phyloP scores from a whole-genome alignment of 2,329 filamentous ascomycete species.

The Bipolaris oryzae region DNA sequence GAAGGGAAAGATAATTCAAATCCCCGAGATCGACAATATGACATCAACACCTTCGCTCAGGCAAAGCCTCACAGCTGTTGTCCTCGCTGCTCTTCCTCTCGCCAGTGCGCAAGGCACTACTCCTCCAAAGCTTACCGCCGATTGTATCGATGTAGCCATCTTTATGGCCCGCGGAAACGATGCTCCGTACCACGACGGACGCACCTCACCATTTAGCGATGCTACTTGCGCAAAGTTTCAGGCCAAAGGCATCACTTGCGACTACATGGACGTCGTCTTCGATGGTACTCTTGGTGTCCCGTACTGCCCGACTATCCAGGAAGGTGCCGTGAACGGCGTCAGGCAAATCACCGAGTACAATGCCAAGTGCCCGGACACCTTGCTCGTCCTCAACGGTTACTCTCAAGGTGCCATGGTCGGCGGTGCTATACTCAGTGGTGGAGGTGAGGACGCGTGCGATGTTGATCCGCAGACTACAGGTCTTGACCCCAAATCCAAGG shows the following conservation, averaged over 20 bases:
- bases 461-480: constrained; percentile 7
- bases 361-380: constrained; percentile 6
- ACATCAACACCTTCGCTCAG: constrained; percentile 5
- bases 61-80: constrained; percentile 12
- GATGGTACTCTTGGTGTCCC: constrained; percentile 8
- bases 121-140: constrained; percentile 8
- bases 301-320: constrained; percentile 11
- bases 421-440: constrained; percentile 9
- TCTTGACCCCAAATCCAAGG: constrained; percentile 2
- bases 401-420: constrained; percentile 13
- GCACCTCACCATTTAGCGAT: constrained; percentile 10
- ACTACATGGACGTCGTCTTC: constrained; percentile 13
- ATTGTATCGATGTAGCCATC: constrained; percentile 12
- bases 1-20: not conserved
- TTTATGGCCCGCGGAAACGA: constrained; percentile 16
- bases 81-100: constrained; percentile 10
- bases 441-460: constrained; percentile 9
- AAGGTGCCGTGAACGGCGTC: constrained; percentile 10
- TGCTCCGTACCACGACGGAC: constrained; percentile 10
- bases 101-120: constrained; percentile 7
- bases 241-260: constrained; percentile 11
- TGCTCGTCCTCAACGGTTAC: constrained; percentile 13
- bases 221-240: constrained; percentile 9
- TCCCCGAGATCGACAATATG: not conserved
- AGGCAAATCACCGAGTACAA: constrained; percentile 16